Base-by-base conservation (phyloP, 805 yeast genomes). In the Candida nonsorbophila region DNA sequence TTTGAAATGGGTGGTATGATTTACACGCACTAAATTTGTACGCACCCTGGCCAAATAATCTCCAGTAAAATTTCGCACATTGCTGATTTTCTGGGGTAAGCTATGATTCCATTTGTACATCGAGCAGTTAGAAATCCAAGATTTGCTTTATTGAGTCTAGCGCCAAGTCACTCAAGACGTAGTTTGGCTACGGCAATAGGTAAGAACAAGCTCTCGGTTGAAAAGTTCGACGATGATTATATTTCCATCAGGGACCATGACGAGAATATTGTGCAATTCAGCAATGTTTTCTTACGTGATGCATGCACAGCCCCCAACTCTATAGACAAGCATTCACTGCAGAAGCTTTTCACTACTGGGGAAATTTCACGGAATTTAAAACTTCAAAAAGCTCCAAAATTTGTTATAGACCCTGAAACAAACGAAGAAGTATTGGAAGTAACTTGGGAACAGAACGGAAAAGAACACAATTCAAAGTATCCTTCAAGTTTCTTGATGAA, bases 271-370 rank as follows among this genome's bases (percentile, higher is more conserved):
- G 58, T 67, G 16, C 50, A 60, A 16, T 72, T 59, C 49, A 68
- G 59, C 41, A 74, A 70, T 28, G 53, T 70, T 1, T 80, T 83
- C 41, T 58, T 84, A 12, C 65, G 90, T 44, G 94, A 83, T 44
- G 66, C 85, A 0, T 77, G 85, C 26, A 45, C 51, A 4, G 55
- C 72, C 9, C 38, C 55, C 1, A 35, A 42, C 7, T 73, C 83
- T 0, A 62, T 79, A 4, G 84, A 83, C 38, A 55, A 62, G 3
- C 45, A 52, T 15, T 68, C 84, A 0, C 67, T 69, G 12, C 88
- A 82, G 45, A 82, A 79, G 46, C 45, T 67, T 16, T 77, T 79
- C 51, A 69, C 81, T n/a, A 78, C 87, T 0, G 77, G 74, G 1
- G 47, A 62, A 29, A 52, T 72, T 31, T 44, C 58, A 33, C 36